Conservation (phyloP, 352 stramenopile genomes). For the Salisapilia sapeloensis region DNA sequence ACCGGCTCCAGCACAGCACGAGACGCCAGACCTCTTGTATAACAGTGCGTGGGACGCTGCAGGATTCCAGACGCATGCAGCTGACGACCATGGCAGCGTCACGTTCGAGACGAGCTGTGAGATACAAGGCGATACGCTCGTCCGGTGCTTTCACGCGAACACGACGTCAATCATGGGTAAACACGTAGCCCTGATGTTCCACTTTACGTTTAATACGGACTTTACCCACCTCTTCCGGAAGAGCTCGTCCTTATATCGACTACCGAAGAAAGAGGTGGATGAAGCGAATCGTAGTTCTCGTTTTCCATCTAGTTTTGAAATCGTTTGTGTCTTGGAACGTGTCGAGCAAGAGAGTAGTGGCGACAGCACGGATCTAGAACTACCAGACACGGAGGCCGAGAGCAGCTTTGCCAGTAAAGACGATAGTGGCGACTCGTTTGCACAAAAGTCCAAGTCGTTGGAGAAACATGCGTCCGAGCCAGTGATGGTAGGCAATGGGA, state of each 20-base stretch:
- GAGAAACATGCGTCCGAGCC: conserved; percentile 6
- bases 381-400: too few relatives aligned
- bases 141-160: conserved; percentile 64
- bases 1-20: conserved; percentile 37
- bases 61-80: conserved; percentile 39
- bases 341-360: too few relatives aligned
- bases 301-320: conserved; percentile 33
- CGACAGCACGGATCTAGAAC: too few relatives aligned
- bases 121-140: conserved; percentile 49
- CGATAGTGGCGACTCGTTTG: too few relatives aligned
- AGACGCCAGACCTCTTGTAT: conserved; percentile 35
- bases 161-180: conserved; percentile 52
- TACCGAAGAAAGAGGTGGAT: conserved; percentile 43
- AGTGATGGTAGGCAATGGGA: conserved; percentile 5
- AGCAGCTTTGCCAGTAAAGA: too few relatives aligned
- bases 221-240: conserved; percentile 31
- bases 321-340: conserved; percentile 23
- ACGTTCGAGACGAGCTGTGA: conserved; percentile 49
- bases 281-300: conserved; percentile 27
- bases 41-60: conserved; percentile 55
- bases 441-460: background rate
- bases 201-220: conserved; percentile 74
- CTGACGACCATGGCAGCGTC: conserved; percentile 27
- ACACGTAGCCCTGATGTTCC: conserved; percentile 73
- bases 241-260: conserved; percentile 14